These are phyloP conservation scores for Collybiopsis confluens DNA, from an alignment of 768 basidiomycete species.

Conservation along the genomic window DNA sequence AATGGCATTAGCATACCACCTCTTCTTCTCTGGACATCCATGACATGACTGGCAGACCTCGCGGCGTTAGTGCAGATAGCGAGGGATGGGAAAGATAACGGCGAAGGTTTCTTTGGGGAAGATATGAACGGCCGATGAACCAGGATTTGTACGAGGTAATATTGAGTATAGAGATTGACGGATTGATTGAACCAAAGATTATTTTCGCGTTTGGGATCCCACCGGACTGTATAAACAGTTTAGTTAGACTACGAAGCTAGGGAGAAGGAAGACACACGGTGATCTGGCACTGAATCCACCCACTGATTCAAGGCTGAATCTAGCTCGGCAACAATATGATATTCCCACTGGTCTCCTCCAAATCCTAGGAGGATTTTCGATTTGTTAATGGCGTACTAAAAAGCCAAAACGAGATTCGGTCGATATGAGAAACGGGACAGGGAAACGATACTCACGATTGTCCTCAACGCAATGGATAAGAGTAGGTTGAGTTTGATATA, in stretches of 20 bases:
- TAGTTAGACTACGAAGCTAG: background rate
- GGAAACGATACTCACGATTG: conserved; percentile 29
- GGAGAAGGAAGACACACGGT: conserved; percentile 21
- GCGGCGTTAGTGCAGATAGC: conserved; percentile 75
- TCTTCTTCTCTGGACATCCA: conserved; percentile 36
- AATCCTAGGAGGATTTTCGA: conserved; percentile 49
- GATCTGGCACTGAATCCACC: conserved; percentile 49
- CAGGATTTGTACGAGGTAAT: conserved; percentile 43
- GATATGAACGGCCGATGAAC: conserved; percentile 71
- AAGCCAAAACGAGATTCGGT: background rate
- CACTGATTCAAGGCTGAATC: conserved; percentile 58
- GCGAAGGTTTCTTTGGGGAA: conserved; percentile 33
- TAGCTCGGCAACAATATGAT: conserved; percentile 52
- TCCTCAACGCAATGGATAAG: conserved; percentile 40
- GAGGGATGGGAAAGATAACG: conserved; percentile 42
- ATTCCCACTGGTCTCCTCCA: conserved; percentile 42
- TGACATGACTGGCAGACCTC: conserved; percentile 54
- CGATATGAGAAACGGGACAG: conserved; percentile 12
- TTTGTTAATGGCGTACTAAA: conserved; percentile 70
- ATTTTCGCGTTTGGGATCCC: conserved; percentile 40
- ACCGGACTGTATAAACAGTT: conserved; percentile 25
- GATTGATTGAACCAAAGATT: conserved; percentile 37
- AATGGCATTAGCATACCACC: conserved; percentile 6
- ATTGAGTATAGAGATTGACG: conserved; percentile 27
- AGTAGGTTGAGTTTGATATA: conserved; percentile 41